A percentile compares a stretch with the other conserved stretches of the same genome.
phyloP scores from a whole-genome alignment of 1,284 basidiomycete species.

The Sporisorium graminicola region DNA sequence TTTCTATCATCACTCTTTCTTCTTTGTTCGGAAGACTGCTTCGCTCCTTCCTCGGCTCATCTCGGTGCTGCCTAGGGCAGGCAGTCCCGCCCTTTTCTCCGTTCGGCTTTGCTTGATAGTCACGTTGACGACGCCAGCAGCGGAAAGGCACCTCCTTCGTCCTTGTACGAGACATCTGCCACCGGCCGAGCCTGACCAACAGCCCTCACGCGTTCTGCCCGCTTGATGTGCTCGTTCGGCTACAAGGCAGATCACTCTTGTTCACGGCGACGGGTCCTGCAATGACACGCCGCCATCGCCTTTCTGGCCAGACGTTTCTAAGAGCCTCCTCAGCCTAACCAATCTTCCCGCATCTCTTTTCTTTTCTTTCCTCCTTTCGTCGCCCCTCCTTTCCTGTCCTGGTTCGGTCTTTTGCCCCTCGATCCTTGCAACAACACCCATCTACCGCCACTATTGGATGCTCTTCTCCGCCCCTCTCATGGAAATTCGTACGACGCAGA shows the following conservation, averaged over 20 bases:
- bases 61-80: neutral
- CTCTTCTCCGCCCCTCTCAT: neutral
- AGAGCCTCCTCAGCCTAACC: conserved; percentile 35
- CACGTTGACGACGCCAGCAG: conserved; percentile 47
- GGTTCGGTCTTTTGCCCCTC: neutral
- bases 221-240: neutral
- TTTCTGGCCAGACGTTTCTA: conserved; percentile 43
- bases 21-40: neutral
- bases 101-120: conserved; percentile 30
- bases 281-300: conserved; percentile 14
- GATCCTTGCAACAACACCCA: neutral
- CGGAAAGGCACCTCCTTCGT: conserved; percentile 13
- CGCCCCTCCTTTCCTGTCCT: too few relatives aligned
- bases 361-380: neutral
- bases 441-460: neutral
- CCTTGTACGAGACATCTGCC: neutral
- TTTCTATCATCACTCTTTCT: neutral
- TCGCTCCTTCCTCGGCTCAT: neutral
- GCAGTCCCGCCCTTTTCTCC: neutral
- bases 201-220: neutral
- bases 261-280: conserved; percentile 8
- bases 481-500: neutral
- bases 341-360: neutral
- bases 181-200: neutral
- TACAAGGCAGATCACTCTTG: neutral